phyloP scores from a whole-genome alignment of 441 rosid genomes.

The Erodium moschatum region DNA sequence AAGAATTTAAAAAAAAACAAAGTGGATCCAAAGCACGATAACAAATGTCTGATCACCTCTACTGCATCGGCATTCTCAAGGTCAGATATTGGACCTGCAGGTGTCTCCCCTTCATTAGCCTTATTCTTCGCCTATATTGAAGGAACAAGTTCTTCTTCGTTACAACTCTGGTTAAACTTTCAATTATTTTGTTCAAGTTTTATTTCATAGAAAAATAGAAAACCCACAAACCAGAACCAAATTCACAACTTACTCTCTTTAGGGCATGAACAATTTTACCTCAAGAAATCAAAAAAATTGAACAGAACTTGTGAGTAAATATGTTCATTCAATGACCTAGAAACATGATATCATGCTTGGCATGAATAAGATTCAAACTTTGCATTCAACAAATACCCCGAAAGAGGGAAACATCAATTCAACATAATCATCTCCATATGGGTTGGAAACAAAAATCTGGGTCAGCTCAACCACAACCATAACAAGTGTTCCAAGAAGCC shows the following conservation, averaged over 20 bases:
- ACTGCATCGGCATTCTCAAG: constrained; percentile 64
- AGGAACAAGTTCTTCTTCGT: constrained; percentile 5
- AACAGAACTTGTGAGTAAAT: not conserved
- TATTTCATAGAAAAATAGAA: not conserved
- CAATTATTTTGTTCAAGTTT: not conserved
- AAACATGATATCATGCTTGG: not conserved
- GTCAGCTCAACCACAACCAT: not conserved
- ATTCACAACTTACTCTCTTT: not conserved
- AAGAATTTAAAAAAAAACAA: constrained; percentile 8
- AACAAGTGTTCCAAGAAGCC: not conserved
- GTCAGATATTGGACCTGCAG: constrained; percentile 30
- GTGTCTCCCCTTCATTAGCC: constrained; percentile 30
- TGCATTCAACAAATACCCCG: constrained; percentile 14
- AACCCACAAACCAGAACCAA: not conserved
- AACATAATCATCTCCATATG: not conserved
- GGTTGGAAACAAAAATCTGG: not conserved
- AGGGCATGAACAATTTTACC: not conserved
- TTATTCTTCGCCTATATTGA: constrained; percentile 29
- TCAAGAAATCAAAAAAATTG: not conserved
- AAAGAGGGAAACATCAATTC: constrained; percentile 4
- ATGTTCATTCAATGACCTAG: not conserved
- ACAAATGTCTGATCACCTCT: constrained; percentile 34
- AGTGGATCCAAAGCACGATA: constrained; percentile 8
- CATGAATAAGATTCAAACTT: not conserved
- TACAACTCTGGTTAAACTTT: not conserved